A percentile compares a stretch with the other conserved stretches of the same genome.
Evolutionary conservation across 2,329 filamentous ascomycete genomes (phyloP).

Genomic region (Incumbomyces lentus): DNA sequence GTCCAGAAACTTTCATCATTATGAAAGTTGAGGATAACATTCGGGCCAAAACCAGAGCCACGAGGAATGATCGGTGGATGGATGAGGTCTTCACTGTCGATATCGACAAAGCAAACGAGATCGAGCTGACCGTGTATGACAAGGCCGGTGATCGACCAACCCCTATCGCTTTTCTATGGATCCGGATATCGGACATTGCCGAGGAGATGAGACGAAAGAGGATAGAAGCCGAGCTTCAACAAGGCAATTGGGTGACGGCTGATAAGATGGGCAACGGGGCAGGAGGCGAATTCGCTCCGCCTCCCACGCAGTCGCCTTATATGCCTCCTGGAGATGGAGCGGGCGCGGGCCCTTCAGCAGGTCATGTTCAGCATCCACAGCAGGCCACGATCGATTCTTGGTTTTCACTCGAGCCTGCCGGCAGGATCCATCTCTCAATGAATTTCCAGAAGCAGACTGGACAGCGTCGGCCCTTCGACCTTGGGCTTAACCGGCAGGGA

Average conservation of each 20-base stretch:
- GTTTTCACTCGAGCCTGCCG: constrained; percentile 93
- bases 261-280: constrained; percentile 72
- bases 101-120: constrained; percentile 97
- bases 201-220: constrained; percentile 96
- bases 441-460: constrained; percentile 86
- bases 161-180: constrained; percentile 91
- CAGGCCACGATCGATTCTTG: constrained; percentile 65
- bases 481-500: constrained; percentile 86
- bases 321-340: constrained; percentile 25
- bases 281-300: constrained; percentile 34
- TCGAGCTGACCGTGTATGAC: constrained; percentile 95
- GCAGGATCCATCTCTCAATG: constrained; percentile 81
- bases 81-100: constrained; percentile 85
- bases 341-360: constrained; percentile 28
- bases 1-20: constrained; percentile 88
- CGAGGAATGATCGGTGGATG: constrained; percentile 81
- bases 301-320: constrained; percentile 11
- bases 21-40: constrained; percentile 95
- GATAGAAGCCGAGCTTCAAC: constrained; percentile 91
- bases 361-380: constrained; percentile 23
- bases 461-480: constrained; percentile 70
- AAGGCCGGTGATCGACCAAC: constrained; percentile 83
- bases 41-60: constrained; percentile 75
- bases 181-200: constrained; percentile 90
- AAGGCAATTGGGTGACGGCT: constrained; percentile 91